Evolutionary conservation across 352 stramenopile genomes (phyloP).

Genomic region (Phytophthora megakarya): DNA sequence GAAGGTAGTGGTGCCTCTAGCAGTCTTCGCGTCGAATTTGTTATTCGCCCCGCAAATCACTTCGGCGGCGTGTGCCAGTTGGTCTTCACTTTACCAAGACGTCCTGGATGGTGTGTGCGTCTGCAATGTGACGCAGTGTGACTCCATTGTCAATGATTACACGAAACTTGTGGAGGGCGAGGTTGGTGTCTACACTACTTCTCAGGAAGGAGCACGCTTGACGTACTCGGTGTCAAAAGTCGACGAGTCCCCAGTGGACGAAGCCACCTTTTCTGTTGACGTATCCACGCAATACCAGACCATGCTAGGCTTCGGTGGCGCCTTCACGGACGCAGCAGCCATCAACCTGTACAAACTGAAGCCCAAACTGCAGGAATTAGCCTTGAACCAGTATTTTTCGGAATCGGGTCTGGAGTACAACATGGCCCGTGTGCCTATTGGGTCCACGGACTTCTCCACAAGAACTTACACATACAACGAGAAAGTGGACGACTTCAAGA

Average conservation of each 20-base stretch:
- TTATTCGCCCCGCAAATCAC: background rate
- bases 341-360: slow-evolving; percentile 80
- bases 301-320: slow-evolving; percentile 86
- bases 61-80: slow-evolving; percentile 7
- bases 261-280: slow-evolving; percentile 35
- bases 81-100: slow-evolving; percentile 12
- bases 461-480: slow-evolving; percentile 85
- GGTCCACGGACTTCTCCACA: slow-evolving; percentile 72
- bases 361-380: slow-evolving; percentile 52
- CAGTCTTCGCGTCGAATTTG: background rate
- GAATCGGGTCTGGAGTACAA: slow-evolving; percentile 73
- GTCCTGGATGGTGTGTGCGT: slow-evolving; percentile 13
- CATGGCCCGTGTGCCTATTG: slow-evolving; percentile 81
- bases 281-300: slow-evolving; percentile 57
- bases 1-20: background rate
- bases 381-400: slow-evolving; percentile 63
- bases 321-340: slow-evolving; percentile 84
- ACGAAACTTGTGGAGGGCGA: slow-evolving; percentile 6
- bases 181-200: slow-evolving; percentile 12
- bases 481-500: slow-evolving; percentile 61
- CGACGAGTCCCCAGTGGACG: slow-evolving; percentile 8
- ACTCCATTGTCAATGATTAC: slow-evolving; percentile 11
- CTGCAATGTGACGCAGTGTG: slow-evolving; percentile 15
- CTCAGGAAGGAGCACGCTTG: slow-evolving; percentile 9
- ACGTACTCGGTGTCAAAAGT: slow-evolving; percentile 4